phyloP scores from a whole-genome alignment of 2,329 filamentous ascomycete genomes.

The Graphium sp. region DNA sequence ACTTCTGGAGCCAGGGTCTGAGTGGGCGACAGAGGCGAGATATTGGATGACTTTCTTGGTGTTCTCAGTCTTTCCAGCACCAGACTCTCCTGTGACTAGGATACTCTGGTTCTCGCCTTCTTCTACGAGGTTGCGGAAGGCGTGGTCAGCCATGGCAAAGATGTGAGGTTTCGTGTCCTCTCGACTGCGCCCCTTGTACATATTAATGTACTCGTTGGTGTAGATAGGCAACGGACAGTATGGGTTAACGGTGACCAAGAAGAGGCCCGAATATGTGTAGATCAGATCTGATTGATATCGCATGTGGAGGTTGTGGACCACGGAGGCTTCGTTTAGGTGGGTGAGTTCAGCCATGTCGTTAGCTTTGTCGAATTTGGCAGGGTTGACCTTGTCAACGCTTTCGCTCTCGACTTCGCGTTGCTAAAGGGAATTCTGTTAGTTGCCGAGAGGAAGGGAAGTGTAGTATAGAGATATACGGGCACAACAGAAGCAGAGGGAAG shows the following conservation, averaged over 20 bases:
- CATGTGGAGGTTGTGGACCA: conserved; percentile 92
- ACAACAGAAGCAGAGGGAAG: neutral
- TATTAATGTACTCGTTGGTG: conserved; percentile 89
- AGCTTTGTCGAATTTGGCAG: conserved; percentile 97
- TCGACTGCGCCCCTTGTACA: conserved; percentile 82
- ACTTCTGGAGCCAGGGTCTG: conserved; percentile 53
- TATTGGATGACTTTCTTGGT: conserved; percentile 99
- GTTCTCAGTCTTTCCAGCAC: conserved; percentile 96
- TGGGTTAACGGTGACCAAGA: conserved; percentile 92
- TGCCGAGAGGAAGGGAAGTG: neutral
- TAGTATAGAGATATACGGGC: neutral
- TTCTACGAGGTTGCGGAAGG: conserved; percentile 87
- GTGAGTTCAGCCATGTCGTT: conserved; percentile 99
- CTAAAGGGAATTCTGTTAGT: conserved; percentile 21
- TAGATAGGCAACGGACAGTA: conserved; percentile 94
- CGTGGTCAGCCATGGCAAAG: conserved; percentile 92
- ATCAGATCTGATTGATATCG: conserved; percentile 93
- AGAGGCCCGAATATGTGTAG: conserved; percentile 94
- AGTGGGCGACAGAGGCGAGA: conserved; percentile 79
- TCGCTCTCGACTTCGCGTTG: conserved; percentile 78
- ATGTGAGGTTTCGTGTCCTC: conserved; percentile 97
- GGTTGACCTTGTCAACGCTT: conserved; percentile 95
- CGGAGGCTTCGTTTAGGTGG: conserved; percentile 92
- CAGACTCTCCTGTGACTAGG: conserved; percentile 92
- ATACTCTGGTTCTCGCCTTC: conserved; percentile 96